phyloP scores from a whole-genome alignment of 306 rosid genomes.

The Rosa chinensis region DNA sequence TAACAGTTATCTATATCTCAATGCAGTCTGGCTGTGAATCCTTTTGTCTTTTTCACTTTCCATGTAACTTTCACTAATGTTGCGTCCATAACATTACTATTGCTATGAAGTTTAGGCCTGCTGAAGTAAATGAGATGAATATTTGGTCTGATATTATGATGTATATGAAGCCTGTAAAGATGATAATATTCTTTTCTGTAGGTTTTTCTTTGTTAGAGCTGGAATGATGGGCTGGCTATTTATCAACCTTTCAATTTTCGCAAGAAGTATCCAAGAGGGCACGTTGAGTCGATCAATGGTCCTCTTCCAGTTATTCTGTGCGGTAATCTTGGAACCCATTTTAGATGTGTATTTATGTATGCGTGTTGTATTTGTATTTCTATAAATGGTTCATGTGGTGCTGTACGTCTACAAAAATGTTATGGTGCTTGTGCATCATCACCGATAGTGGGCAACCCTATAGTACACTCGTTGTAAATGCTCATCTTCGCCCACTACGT shows the following conservation, averaged over 20 bases:
- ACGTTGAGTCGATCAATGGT: constrained; percentile 71
- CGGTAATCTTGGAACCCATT: constrained; percentile 47
- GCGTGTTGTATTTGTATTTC: neutral
- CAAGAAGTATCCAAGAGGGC: constrained; percentile 61
- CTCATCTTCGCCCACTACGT: constrained; percentile 1
- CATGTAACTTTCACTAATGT: neutral
- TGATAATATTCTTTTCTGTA: constrained; percentile 37
- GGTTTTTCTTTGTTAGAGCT: constrained; percentile 97
- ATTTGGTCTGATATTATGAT: constrained; percentile 22
- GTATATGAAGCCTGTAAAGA: constrained; percentile 12
- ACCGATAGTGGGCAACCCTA: neutral
- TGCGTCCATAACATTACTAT: neutral
- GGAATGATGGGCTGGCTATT: constrained; percentile 99
- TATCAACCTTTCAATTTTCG: constrained; percentile 77
- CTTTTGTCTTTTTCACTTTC: neutral
- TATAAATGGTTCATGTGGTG: neutral
- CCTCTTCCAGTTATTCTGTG: constrained; percentile 79
- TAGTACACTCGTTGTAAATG: neutral
- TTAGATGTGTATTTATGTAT: neutral
- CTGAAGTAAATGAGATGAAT: constrained; percentile 16
- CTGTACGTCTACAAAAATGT: neutral
- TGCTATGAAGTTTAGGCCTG: neutral
- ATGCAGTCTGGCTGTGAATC: neutral
- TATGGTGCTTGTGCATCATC: neutral
- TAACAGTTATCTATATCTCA: too few species aligned